phyloP scores from a whole-genome alignment of 1,284 basidiomycete genomes.

The Leucocoprinus gongylophorus region DNA sequence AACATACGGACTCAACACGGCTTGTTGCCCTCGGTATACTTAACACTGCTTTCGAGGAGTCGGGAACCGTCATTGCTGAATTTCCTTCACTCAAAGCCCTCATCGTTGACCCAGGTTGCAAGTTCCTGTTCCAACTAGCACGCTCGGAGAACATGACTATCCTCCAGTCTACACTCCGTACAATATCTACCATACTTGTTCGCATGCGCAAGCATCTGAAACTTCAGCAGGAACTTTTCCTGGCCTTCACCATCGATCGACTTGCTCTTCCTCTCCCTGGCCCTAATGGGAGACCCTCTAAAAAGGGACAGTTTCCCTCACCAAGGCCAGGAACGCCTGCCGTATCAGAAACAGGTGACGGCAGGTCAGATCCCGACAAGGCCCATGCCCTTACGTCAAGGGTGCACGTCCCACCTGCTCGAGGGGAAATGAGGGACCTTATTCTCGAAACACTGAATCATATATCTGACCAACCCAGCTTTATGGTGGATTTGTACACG shows the following conservation, averaged over 20 bases:
- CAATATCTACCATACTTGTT: slow-evolving; percentile 84
- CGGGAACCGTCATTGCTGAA: slow-evolving; percentile 67
- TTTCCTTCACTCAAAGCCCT: slow-evolving; percentile 71
- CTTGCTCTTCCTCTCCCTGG: slow-evolving; percentile 41
- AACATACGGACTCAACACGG: slow-evolving; percentile 96
- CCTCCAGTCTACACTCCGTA: slow-evolving; percentile 75
- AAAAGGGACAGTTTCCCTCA: slow-evolving; percentile 30
- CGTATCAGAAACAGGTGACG: slow-evolving; percentile 43
- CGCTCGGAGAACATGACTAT: slow-evolving; percentile 82
- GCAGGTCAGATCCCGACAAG: slow-evolving; percentile 28
- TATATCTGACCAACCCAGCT: slow-evolving; percentile 74
- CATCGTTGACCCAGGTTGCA: slow-evolving; percentile 87
- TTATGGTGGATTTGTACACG: slow-evolving; percentile 92
- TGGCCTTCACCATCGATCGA: slow-evolving; percentile 90
- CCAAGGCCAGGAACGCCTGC: slow-evolving; percentile 56
- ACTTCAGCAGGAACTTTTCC: slow-evolving; percentile 93
- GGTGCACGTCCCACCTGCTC: slow-evolving; percentile 66
- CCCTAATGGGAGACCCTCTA: slow-evolving; percentile 20
- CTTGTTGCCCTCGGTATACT: slow-evolving; percentile 85
- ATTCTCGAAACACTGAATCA: slow-evolving; percentile 86
- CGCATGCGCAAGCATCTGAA: slow-evolving; percentile 86
- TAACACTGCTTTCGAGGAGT: slow-evolving; percentile 84
- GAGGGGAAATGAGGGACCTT: slow-evolving; percentile 84
- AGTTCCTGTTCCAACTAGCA: slow-evolving; percentile 92
- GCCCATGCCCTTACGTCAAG: slow-evolving; percentile 45